Evolutionary conservation across 306 rosid species (phyloP).

Genomic region (Phaseolus lunatus): DNA sequence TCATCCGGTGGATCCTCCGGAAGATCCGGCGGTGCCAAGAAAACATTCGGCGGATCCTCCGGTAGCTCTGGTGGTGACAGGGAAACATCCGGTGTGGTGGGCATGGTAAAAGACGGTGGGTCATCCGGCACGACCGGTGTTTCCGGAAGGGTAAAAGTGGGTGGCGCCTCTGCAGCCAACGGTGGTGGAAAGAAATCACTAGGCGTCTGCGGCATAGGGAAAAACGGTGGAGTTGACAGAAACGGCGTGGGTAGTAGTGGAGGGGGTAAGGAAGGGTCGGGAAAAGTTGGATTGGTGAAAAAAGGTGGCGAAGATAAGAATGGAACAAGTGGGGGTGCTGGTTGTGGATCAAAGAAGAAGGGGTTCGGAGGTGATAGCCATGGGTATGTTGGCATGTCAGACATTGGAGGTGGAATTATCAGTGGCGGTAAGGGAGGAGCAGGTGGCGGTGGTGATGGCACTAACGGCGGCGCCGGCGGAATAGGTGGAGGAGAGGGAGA

Average conservation of each 20-base stretch:
- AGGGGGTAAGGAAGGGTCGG: conserved; percentile 17
- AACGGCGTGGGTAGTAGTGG: conserved; percentile 18
- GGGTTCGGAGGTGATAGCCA: conserved; percentile 54
- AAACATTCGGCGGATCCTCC: too few relatives aligned
- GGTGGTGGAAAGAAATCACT: conserved; percentile 33
- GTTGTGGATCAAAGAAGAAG: neutral
- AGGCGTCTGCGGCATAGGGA: conserved; percentile 34
- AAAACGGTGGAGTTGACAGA: conserved; percentile 35
- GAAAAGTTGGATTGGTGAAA: conserved; percentile 47
- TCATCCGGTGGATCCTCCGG: too few relatives aligned
- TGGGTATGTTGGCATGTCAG: conserved; percentile 56
- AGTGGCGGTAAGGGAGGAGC: conserved; percentile 59
- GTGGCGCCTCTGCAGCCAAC: conserved; percentile 30
- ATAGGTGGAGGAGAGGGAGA: conserved; percentile 20
- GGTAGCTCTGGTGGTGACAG: neutral
- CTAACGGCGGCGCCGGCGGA: conserved; percentile 29
- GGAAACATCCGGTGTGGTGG: neutral
- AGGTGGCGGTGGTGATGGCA: conserved; percentile 49
- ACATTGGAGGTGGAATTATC: conserved; percentile 51
- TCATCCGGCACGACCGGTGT: neutral
- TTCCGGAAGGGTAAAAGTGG: neutral
- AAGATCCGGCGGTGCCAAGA: too few relatives aligned
- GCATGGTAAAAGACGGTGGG: neutral
- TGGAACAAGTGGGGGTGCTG: conserved; percentile 49
- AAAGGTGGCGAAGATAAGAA: conserved; percentile 50